phyloP scores from a whole-genome alignment of 164 flowering plant species.

The Nymphaea thermarum region DNA sequence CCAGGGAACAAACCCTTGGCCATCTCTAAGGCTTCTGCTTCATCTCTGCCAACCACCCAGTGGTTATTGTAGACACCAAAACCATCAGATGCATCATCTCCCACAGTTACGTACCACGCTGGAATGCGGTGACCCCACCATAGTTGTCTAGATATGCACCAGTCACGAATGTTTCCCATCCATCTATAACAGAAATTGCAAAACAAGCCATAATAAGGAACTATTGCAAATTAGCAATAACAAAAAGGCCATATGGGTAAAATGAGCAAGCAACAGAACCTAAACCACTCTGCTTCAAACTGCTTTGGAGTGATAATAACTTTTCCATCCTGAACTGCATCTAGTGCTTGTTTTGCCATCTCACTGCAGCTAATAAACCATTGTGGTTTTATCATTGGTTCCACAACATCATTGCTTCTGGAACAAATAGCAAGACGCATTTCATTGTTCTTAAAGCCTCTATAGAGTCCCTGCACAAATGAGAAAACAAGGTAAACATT shows the following conservation, averaged over 20 bases:
- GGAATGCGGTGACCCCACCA: slow-evolving; percentile 99
- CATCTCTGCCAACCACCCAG: slow-evolving; percentile 88
- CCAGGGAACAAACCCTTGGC: slow-evolving; percentile 45
- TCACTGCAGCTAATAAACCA: slow-evolving; percentile 78
- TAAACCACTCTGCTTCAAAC: slow-evolving; percentile 87
- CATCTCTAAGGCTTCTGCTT: slow-evolving; percentile 52
- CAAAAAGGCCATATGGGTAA: not conserved
- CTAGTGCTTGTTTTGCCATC: slow-evolving; percentile 74
- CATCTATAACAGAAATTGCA: slow-evolving; percentile 41
- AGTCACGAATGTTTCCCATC: slow-evolving; percentile 92
- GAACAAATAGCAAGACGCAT: slow-evolving; percentile 97
- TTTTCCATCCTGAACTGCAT: slow-evolving; percentile 59
- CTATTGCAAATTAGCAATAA: not conserved
- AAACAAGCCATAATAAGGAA: not conserved
- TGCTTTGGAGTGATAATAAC: slow-evolving; percentile 82
- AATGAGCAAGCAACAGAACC: slow-evolving; percentile 22
- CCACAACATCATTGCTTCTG: slow-evolving; percentile 82
- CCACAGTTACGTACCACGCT: slow-evolving; percentile 87
- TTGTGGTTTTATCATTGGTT: slow-evolving; percentile 93
- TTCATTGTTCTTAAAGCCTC: slow-evolving; percentile 68
- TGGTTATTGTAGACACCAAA: slow-evolving; percentile 67
- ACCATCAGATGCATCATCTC: slow-evolving; percentile 65
- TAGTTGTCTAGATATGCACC: slow-evolving; percentile 98
- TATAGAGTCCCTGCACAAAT: slow-evolving; percentile 56
- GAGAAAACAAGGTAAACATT: not conserved